Evolutionary conservation across 2,329 filamentous ascomycete genomes (phyloP), one percentile per base, ranked within the genome.

Genomic region (Trichoderma asperellum): DNA sequence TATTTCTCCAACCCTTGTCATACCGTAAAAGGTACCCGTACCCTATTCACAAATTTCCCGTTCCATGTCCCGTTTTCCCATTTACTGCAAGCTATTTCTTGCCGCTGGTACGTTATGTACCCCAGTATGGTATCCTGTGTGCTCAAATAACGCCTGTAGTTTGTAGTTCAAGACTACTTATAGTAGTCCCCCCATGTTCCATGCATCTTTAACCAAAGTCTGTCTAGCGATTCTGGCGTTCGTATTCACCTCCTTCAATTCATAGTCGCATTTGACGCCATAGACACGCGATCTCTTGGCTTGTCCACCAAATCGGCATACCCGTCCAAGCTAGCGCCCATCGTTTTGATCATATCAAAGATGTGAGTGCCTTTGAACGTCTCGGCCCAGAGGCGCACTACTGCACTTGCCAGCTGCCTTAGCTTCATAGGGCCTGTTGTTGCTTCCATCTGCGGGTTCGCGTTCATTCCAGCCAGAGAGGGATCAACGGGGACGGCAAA

Each of bases 301-400:
- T 87, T 88, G 74, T 88, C 86, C 40, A 88, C 77, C 70, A 88
- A 74, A 68, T 87, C 84, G 1, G 86, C 86, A 73, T 88, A 89
- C 4, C 83, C 82, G 68, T 89, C 87, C 61, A 89, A 74, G 18
- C 85, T 86, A 18, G 81, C 80, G 0, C 86, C 87, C 81, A 89
- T 87, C 3, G 86, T 83, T 73, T 84, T 85, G 53, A 89, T 83
- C 70, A 88, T 83, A 69, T 89, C 87, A 73, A 89, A 89, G 7
- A 89, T 85, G 73, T 89, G 87, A 12, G 83, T 83, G 12, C 87
- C 87, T 71, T 88, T 88, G 76, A 89, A 89, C 0, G 86, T 86
- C 75, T 88, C 87, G 0, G 87, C 86, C 87, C 87, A 89, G 2
- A 89, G 81, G 40, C 86, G 81, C 37, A 89, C 83, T 32, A 89